Conservation (phyloP, 148 eudicot genomes). For the Spergularia marina region DNA sequence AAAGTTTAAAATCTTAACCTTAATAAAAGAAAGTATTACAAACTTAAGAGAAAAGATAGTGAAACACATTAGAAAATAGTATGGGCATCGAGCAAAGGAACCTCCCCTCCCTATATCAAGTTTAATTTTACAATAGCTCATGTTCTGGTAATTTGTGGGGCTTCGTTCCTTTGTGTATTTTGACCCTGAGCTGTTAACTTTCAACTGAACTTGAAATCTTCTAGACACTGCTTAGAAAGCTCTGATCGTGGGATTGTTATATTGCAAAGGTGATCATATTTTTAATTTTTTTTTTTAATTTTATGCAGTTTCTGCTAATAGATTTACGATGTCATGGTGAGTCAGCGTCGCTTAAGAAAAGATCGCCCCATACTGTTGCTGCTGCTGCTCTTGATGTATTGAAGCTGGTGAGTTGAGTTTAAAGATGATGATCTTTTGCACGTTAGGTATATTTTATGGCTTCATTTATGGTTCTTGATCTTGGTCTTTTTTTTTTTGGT, state of each 20-base stretch:
- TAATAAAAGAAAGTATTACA: no score
- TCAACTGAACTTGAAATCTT: not conserved
- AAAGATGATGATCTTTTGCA: not conserved
- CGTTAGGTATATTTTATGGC: not conserved
- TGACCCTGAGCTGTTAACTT: no score
- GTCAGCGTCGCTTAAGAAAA: conserved; percentile 67
- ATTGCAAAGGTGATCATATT: not conserved
- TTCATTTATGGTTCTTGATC: no score
- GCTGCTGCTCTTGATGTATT: conserved; percentile 87
- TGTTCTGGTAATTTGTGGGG: no score
- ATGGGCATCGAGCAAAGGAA: no score
- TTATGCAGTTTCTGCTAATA: conserved; percentile 73
- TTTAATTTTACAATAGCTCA: no score
- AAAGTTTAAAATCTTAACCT: no score
- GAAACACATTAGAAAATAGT: no score
- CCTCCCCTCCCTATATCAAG: no score
- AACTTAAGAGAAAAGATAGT: no score
- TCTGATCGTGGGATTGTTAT: not conserved
- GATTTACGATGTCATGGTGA: conserved; percentile 96
- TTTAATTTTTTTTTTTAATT: not conserved
- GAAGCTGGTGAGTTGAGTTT: conserved; percentile 53
- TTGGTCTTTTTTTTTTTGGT: no score
- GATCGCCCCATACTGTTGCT: conserved; percentile 68
- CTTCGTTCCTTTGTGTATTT: no score
- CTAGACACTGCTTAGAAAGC: not conserved